Base-by-base conservation (phyloP, 495 filamentous ascomycete genomes). In the Viridothelium virens region DNA sequence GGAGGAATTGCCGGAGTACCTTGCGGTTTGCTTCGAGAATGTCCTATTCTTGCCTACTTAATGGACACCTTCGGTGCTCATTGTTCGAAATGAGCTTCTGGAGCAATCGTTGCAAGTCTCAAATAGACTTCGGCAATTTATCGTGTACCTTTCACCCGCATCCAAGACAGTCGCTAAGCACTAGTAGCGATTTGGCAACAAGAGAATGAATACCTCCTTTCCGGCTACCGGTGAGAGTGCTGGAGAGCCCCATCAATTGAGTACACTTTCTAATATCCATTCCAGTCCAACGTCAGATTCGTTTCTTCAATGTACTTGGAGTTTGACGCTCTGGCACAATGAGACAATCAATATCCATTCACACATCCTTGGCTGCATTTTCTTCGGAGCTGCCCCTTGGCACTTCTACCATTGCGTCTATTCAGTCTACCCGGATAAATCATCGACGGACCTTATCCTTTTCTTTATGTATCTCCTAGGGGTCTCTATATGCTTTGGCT, bases 311-410 rank as follows among this genome's bases (percentile, higher is more conserved):
- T 72, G 68, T n/a, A 3, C 66, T 7, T 0, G 63, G 25, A 70
- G 70, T 56, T 53, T 70, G 14, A 36, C 68, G 16, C n/a, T 47
- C 37, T 66, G 64, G 63, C 81, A 83, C 65, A 83, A 82, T 66
- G 80, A 83, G 65, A 78, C 77, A 11, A 73, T 84, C 16, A 84
- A 83, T 65, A 85, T 84, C 31, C 78, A 78, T 59, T 80, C 81
- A 1, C 83, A 84, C 68, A 34, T 81, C 25, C 7, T 83, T 56
- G 82, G 83, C 4, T 73, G 81, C 0, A 4, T 77, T 11, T n/a
- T 83, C 11, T 84, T 84, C 65, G 33, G 77, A 34, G 59, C 67
- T 18, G 59, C 79, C 33, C 80, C 81, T 6, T 34, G 77, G 6
- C 74, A 75, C 61, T 62, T 82, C 48, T 81, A 73, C 61, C 68